Base-by-base conservation (phyloP, 2,329 filamentous ascomycete species). In the Microsporum canis region DNA sequence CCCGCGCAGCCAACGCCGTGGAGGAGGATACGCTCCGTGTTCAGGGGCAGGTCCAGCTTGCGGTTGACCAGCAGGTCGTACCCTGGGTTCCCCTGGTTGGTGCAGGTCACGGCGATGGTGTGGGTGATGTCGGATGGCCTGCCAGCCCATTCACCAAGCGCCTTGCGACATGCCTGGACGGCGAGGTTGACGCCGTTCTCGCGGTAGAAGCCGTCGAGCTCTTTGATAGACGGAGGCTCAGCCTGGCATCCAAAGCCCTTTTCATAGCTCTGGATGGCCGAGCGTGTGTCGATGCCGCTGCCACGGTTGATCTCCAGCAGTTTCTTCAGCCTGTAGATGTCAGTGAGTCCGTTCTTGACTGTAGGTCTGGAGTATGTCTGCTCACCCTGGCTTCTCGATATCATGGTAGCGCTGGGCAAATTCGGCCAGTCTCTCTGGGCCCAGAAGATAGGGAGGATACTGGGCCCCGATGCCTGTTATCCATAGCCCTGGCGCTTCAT, bases 381-480 rank as follows among this genome's bases (percentile, higher is more conserved):
- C 27, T 53, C 33, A 53, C 49, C 49, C 49, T n/a, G 49, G 49
- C 5, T 27, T 12, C 27, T 33, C 27, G 14, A 33, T 33, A 34
- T 53, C 29, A 27, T 53, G 8, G 33, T 33, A 53, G 12, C 49
- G 49, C 14, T 6, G 27, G 14, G 49, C 49, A 14, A 53, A 53
- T 5, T 27, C 4, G n/a, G 49, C 12, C 29, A 53, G 27, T 14
- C 4, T 53, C 14, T 53, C 49, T 8, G 27, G 49, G 27, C 10
- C 29, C 4, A 53, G 31, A 2, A 53, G 49, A n/a, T 53, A 53
- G 5, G 49, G 49, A 5, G 49, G 49, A 34, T 53, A 53, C 17
- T 53, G 49, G 5, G 49, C 33, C 27, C 49, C 49, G 14, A 53
- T 12, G 3, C 49, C 66, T 69, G 72, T 55, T 58, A 71, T 61